Evolutionary conservation across 768 basidiomycete genomes (phyloP).

Genomic region (Tremella fuciformis): DNA sequence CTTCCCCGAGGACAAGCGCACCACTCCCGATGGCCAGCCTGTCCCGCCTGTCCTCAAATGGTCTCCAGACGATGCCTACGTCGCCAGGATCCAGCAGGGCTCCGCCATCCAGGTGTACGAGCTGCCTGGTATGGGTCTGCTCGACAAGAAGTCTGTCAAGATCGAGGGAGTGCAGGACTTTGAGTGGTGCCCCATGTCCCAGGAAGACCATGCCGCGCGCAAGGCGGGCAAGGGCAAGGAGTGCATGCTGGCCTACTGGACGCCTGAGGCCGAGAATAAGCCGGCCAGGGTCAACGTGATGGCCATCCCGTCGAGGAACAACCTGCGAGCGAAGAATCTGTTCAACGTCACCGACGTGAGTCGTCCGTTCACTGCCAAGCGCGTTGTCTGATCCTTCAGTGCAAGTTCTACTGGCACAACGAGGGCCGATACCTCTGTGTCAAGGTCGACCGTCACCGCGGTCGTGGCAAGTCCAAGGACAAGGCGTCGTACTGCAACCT

Average conservation of each 20-base stretch:
- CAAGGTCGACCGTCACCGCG: constrained; percentile 93
- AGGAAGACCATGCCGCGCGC: constrained; percentile 75
- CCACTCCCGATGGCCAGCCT: constrained; percentile 55
- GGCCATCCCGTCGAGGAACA: constrained; percentile 76
- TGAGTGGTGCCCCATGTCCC: constrained; percentile 94
- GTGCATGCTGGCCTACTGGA: constrained; percentile 97
- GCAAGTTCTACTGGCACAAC: constrained; percentile 97
- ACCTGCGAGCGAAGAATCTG: constrained; percentile 89
- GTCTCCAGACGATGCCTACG: constrained; percentile 94
- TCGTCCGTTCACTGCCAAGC: constrained; percentile 14
- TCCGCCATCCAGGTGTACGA: constrained; percentile 96
- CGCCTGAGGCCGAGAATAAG: constrained; percentile 91
- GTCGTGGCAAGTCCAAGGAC: constrained; percentile 69
- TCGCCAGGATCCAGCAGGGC: constrained; percentile 81
- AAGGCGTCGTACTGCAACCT: constrained; percentile 98
- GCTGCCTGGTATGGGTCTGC: constrained; percentile 85
- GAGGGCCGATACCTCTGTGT: constrained; percentile 98
- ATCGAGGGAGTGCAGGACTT: constrained; percentile 97
- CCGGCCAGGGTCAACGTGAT: constrained; percentile 94
- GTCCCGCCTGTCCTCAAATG: constrained; percentile 60
- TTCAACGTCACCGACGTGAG: constrained; percentile 95
- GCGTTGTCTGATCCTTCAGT: constrained; percentile 56
- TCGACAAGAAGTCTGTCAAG: constrained; percentile 95
- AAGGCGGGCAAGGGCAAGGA: constrained; percentile 65
- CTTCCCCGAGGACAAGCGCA: constrained; percentile 60